Evolutionary conservation across 306 rosid species (phyloP), one percentile per base, ranked within the genome.

Genomic region (Lablab purpureus): DNA sequence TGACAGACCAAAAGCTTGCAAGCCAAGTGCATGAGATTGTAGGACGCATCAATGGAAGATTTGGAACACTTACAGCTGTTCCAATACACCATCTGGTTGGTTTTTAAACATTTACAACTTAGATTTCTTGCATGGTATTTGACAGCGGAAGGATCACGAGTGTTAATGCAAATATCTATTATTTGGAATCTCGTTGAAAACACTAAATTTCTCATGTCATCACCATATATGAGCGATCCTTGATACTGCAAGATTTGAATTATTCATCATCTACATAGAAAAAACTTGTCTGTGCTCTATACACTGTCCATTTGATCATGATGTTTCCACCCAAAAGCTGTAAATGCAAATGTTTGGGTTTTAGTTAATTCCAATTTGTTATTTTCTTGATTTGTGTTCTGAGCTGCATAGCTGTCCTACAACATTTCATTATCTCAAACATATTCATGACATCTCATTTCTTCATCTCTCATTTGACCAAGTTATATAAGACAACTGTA

Each of bases 1-100:
- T 82, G 79, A 79, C 87, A 95, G 99, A 95, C 84, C 98, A 92
- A 90, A 92, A 88, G 89, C 99, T 95, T 78, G 88, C 99, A 4
- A 92, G 98, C 81, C 99, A 92, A 84, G 98, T 95, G 90, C 99
- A 95, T 82, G 97, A 95, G 88, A 92, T 95, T 84, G 98, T 95
- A 34, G 99, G 97, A 77, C 97, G 99, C 80, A 95, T 95, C 74
- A 95, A 95, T 85, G 98, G 99, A 64, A 92, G 97, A 84, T 92
- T 95, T 77, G 99, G 99, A 80, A 95, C 98, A 78, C 97, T 95
- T 25, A 91, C 94, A 77, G 91, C 95, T 40, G 98, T 95, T 46
- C 99, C 99, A 54, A 89, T 95, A 85, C 99, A 92, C 85, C 99
- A 95, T 83, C 87, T 95, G 90, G 99, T 95, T 79, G 65, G 97